These are phyloP conservation scores for Didymella exigua DNA, from an alignment of 2,329 filamentous ascomycete species.

Conservation along the genomic window DNA sequence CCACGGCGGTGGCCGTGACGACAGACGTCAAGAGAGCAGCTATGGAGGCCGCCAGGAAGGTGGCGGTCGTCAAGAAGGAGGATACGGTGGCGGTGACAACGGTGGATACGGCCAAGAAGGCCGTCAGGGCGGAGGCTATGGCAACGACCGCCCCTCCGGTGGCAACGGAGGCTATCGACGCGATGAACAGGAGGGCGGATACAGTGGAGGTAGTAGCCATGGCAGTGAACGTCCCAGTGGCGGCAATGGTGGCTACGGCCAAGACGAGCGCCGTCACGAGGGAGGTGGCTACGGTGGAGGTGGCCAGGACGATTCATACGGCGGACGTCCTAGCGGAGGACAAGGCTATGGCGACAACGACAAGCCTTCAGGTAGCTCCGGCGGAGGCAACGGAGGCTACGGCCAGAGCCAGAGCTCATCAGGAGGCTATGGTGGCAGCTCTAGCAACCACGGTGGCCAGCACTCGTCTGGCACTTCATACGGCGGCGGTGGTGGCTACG, in stretches of 20 bases:
- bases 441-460: slow-evolving; percentile 33
- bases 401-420: slow-evolving; percentile 19
- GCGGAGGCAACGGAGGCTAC: slow-evolving; percentile 11
- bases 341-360: slow-evolving; percentile 27
- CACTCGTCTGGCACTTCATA: slow-evolving; percentile 52
- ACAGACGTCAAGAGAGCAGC: slow-evolving; percentile 11
- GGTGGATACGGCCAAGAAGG: not conserved
- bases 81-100: not conserved
- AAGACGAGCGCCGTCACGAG: slow-evolving; percentile 27
- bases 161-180: slow-evolving; percentile 26
- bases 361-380: slow-evolving; percentile 28
- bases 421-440: slow-evolving; percentile 28
- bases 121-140: slow-evolving; percentile 16
- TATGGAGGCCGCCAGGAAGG: slow-evolving; percentile 5
- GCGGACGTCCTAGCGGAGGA: slow-evolving; percentile 11
- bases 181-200: slow-evolving; percentile 21
- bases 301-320: slow-evolving; percentile 21
- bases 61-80: slow-evolving; percentile 11
- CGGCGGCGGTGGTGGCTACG: slow-evolving; percentile 49
- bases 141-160: slow-evolving; percentile 6
- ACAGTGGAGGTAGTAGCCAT: slow-evolving; percentile 1
- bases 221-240: slow-evolving; percentile 16
- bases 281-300: slow-evolving; percentile 19
- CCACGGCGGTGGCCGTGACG: slow-evolving; percentile 23
- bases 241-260: slow-evolving; percentile 21